Evolutionary conservation across 495 filamentous ascomycete species (phyloP).

Genomic region (Hypoxylon intermedium): DNA sequence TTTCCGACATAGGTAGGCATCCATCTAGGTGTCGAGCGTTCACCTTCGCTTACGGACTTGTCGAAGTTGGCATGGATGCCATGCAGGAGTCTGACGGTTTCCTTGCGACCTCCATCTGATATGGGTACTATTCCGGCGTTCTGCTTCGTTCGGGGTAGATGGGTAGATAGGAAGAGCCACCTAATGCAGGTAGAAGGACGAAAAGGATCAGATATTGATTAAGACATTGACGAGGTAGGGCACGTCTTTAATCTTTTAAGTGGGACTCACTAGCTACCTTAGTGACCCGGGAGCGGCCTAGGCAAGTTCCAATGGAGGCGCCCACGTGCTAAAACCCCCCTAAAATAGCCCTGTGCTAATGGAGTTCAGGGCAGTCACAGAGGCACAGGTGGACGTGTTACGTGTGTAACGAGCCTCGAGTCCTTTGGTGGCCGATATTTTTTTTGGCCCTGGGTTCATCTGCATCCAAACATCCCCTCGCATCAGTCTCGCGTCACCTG

Average conservation of each 20-base stretch:
- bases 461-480: conserved; percentile 32
- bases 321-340: conserved; percentile 30
- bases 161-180: not conserved
- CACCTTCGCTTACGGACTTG: not conserved
- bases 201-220: conserved; percentile 5
- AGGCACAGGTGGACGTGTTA: conserved; percentile 4
- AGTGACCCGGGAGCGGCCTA: conserved; percentile 7
- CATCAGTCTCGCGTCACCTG: conserved; percentile 38
- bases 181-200: not conserved
- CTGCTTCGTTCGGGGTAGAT: not conserved
- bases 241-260: conserved; percentile 3
- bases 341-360: conserved; percentile 2
- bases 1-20: not conserved
- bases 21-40: too few species aligned
- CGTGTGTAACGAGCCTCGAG: conserved; percentile 27
- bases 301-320: conserved; percentile 22
- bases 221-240: conserved; percentile 1
- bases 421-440: conserved; percentile 20
- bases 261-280: conserved; percentile 2
- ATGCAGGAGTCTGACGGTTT: not conserved
- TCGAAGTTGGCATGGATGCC: not conserved
- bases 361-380: not conserved
- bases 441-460: conserved; percentile 13
- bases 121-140: not conserved
- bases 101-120: not conserved